Percentiles rank a stretch among this genome's conserved stretches.
phyloP scores from a whole-genome alignment of 2,329 filamentous ascomycete genomes.

The Talaromyces atroroseus region DNA sequence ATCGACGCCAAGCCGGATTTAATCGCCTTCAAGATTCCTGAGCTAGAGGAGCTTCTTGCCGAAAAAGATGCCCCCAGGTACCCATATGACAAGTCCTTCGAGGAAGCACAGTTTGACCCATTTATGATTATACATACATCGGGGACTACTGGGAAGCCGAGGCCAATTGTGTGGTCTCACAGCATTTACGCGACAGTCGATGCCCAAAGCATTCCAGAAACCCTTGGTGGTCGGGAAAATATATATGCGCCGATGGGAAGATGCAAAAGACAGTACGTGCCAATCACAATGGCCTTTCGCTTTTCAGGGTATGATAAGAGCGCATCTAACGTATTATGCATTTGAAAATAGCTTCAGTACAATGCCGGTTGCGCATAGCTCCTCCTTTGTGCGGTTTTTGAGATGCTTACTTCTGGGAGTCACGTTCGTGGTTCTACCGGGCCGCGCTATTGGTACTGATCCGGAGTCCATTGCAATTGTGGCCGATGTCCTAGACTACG shows the following conservation, averaged over 20 bases:
- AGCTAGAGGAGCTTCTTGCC: neutral
- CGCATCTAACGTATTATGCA: too few relatives aligned
- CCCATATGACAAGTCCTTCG: slow-evolving; percentile 1
- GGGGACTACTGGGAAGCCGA: slow-evolving; percentile 1
- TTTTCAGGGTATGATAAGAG: too few relatives aligned
- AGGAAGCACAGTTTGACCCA: slow-evolving; percentile 1
- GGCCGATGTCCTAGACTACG: neutral
- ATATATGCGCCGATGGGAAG: neutral
- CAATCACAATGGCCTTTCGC: too few relatives aligned
- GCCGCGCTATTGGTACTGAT: neutral
- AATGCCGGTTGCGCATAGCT: neutral
- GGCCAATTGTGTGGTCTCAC: neutral
- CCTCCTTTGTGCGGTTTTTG: neutral
- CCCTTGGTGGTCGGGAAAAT: neutral
- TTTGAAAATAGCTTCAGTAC: neutral
- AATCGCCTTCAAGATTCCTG: neutral
- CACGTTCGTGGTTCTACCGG: neutral
- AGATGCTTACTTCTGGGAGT: neutral
- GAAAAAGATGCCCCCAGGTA: neutral
- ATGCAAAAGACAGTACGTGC: neutral
- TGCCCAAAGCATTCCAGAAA: neutral
- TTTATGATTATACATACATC: slow-evolving; percentile 2
- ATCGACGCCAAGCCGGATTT: neutral
- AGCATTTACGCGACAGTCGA: neutral
- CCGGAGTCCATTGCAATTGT: neutral